Evolutionary conservation across 208 protist genomes (phyloP).

Genomic region (Wallacemonas sp.): DNA sequence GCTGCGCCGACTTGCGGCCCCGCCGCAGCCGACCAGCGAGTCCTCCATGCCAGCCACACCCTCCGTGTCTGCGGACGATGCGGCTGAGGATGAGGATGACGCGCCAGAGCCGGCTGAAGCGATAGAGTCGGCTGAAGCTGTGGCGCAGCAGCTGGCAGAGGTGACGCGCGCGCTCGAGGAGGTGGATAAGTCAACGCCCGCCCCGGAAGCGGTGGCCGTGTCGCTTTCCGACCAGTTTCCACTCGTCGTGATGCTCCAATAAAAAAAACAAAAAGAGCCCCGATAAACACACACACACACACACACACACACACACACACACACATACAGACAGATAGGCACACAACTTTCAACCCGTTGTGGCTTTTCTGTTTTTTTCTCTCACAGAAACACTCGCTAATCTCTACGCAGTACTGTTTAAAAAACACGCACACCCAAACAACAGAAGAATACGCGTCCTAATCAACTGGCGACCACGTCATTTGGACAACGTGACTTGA

Average conservation of each 20-base stretch:
- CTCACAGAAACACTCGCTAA: too few species aligned
- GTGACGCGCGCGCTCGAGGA: neutral
- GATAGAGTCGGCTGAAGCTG: neutral
- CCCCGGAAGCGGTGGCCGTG: slow-evolving; percentile 29
- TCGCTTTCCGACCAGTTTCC: slow-evolving; percentile 77
- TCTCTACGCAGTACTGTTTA: too few species aligned
- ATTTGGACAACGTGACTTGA: too few species aligned
- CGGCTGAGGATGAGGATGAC: neutral
- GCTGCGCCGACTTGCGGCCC: neutral
- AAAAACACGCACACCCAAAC: too few species aligned
- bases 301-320: neutral
- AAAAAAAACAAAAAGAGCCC: slow-evolving; percentile 1
- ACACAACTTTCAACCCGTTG: too few species aligned
- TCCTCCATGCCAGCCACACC: too few species aligned
- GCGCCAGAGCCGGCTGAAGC: neutral
- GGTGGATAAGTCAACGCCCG: neutral
- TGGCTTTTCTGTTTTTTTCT: slow-evolving; percentile 9
- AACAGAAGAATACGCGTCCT: too few species aligned
- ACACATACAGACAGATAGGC: neutral
- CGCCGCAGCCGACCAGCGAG: too few species aligned
- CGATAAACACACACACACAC: neutral
- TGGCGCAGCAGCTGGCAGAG: neutral
- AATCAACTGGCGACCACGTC: too few species aligned
- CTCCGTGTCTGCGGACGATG: neutral
- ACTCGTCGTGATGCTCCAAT: slow-evolving; percentile 61